phyloP scores from a whole-genome alignment of 345 rosid genomes.

The Linum trigynum region DNA sequence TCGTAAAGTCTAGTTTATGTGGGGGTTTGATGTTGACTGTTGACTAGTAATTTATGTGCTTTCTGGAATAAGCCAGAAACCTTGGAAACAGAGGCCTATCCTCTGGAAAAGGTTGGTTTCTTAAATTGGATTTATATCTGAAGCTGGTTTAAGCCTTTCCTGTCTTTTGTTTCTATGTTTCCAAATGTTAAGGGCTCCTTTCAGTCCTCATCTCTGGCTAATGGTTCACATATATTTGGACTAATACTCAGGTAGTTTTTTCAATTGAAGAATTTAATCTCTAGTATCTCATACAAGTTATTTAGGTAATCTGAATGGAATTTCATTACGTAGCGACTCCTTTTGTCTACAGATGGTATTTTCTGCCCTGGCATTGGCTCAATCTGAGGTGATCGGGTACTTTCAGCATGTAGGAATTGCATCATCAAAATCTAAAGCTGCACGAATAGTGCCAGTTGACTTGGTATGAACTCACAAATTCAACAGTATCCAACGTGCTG shows the following conservation, averaged over 20 bases:
- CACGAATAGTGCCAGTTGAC: slow-evolving; percentile 68
- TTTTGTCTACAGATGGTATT: slow-evolving; percentile 72
- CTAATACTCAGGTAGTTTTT: background rate
- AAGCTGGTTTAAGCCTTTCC: background rate
- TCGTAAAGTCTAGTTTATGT: too few relatives aligned
- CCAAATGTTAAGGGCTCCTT: background rate
- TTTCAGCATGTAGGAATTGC: slow-evolving; percentile 91
- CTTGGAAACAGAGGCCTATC: background rate
- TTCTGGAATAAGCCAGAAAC: background rate
- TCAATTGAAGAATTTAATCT: background rate
- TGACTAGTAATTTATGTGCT: background rate
- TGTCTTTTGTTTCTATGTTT: background rate
- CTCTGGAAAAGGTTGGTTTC: background rate
- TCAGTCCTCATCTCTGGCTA: background rate
- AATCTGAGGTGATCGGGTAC: slow-evolving; percentile 94
- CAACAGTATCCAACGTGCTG: background rate
- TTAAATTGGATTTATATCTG: background rate
- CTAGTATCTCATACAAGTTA: background rate
- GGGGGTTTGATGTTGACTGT: background rate
- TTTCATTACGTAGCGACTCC: background rate
- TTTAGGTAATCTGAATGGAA: background rate
- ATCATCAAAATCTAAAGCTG: slow-evolving; percentile 66
- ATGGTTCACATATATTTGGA: too few relatives aligned
- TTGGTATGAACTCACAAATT: slow-evolving; percentile 31
- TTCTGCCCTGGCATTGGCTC: slow-evolving; percentile 92